Base-by-base conservation (phyloP, 2,329 filamentous ascomycete genomes). In the Fusarium domesticum region DNA sequence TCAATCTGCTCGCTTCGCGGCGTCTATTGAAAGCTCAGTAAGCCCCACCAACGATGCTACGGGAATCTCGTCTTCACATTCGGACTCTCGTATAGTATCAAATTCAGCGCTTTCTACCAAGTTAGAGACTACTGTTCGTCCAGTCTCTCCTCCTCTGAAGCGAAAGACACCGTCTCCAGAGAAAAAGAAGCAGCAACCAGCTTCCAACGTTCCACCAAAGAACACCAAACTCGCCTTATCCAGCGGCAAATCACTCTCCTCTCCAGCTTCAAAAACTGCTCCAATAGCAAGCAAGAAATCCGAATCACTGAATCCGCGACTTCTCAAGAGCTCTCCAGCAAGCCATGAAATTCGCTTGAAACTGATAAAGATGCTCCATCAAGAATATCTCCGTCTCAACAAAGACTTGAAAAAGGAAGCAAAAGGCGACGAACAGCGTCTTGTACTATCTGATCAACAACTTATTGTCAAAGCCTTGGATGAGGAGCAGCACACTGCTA, bases 401-500 rank as follows among this genome's bases (percentile, higher is more conserved):
- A 69, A 74, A 12, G 78, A 81, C 53, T 64, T 87, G 3, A 71
- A 71, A 37, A 80, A 77, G 43, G 71, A 72, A 34, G 68, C 48
- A 19, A 75, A 73, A 23, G 65, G 72, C 11, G 67, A 74, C 6
- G 76, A 78, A 16, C 69, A 73, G 33, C 62, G 64, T 32, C 69
- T 87, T 3, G 59, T 83, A 14, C 64, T 89, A 36, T 78, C 77
- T 1, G 73, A 81, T 2, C 81, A 88, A 59, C 78, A 84, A 35
- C 72, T 91, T 17, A 85, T 90, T 49, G 79, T 77, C 53, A 72
- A 81, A 48, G 80, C 82, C 1, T 70, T 92, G 2, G 85, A 92
- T 54, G 82, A 91, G 48, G 95, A 98, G 68, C 83, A 95, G 62
- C 79, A 79, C 28, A 71, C 81, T 6, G 90, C 90, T 1, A 74